Evolutionary conservation across 306 rosid species (phyloP).

Genomic region (Pterocarpus santalinus): DNA sequence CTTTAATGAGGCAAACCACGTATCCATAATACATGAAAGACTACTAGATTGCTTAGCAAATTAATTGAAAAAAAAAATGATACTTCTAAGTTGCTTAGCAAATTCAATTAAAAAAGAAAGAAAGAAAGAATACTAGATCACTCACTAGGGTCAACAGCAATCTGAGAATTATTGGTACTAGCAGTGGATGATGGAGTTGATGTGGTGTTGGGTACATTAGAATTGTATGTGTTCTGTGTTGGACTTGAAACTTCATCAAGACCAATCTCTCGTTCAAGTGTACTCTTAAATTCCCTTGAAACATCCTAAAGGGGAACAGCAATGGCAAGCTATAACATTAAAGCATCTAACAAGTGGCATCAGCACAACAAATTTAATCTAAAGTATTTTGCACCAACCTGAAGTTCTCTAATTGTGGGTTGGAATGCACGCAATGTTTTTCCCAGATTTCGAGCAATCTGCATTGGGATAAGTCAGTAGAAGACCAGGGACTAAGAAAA

Average conservation of each 20-base stretch:
- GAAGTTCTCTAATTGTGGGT: slow-evolving; percentile 97
- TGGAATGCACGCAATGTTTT: slow-evolving; percentile 95
- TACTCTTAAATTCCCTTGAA: slow-evolving; percentile 92
- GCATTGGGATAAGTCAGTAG: slow-evolving; percentile 47
- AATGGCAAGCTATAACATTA: slow-evolving; percentile 40
- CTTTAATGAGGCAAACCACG: too few relatives aligned
- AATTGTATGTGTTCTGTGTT: slow-evolving; percentile 54
- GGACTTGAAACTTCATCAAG: slow-evolving; percentile 82
- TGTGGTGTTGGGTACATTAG: slow-evolving; percentile 47
- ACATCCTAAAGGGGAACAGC: slow-evolving; percentile 69
- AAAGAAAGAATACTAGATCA: slow-evolving; percentile 30
- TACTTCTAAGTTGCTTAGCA: background rate
- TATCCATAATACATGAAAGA: background rate
- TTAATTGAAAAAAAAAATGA: background rate
- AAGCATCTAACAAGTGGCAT: slow-evolving; percentile 37
- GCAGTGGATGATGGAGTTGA: slow-evolving; percentile 63
- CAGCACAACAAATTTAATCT: background rate
- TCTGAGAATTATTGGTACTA: slow-evolving; percentile 53
- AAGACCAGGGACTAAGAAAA: slow-evolving; percentile 20
- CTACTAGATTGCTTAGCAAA: background rate
- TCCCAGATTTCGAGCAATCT: slow-evolving; percentile 97
- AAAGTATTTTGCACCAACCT: slow-evolving; percentile 60
- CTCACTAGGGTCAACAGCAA: slow-evolving; percentile 80
- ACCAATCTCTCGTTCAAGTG: slow-evolving; percentile 99
- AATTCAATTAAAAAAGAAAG: background rate